A percentile compares a stretch with the other conserved stretches of the same genome.
Conservation (phyloP, 108 stramenopile genomes). For the Pseudonitzschia delicatissima region DNA sequence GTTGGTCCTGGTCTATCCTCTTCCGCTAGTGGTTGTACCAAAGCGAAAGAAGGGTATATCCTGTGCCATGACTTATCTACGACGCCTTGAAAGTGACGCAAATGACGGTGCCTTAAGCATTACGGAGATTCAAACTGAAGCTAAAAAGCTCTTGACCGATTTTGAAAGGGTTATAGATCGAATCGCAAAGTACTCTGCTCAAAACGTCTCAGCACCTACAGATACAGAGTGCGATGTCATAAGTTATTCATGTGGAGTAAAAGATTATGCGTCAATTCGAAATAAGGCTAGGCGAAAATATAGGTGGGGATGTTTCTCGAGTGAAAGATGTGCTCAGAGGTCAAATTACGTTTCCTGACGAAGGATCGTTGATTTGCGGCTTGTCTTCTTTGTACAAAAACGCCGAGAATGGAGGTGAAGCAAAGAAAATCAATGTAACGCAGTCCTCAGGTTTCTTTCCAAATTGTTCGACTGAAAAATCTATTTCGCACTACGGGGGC, state of each 20-base stretch:
- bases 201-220: slow-evolving; percentile 2
- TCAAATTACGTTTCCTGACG: slow-evolving; percentile 42
- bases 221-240: background rate
- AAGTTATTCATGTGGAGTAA: slow-evolving; percentile 26
- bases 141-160: slow-evolving; percentile 7
- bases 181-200: slow-evolving; percentile 24
- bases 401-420: background rate
- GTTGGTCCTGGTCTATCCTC: slow-evolving; percentile 19
- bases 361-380: slow-evolving; percentile 40
- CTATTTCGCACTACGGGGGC: slow-evolving; percentile 30
- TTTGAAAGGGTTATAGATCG: slow-evolving; percentile 17
- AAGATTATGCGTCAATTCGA: slow-evolving; percentile 16
- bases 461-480: slow-evolving; percentile 52
- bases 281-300: slow-evolving; percentile 47
- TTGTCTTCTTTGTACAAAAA: slow-evolving; percentile 8
- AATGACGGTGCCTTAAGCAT: background rate
- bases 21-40: too few species aligned
- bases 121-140: slow-evolving; percentile 7
- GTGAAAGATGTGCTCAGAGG: slow-evolving; percentile 48
- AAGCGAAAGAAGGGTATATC: background rate
- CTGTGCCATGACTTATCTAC: background rate
- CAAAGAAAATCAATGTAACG: background rate
- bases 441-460: too few species aligned
- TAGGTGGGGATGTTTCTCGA: slow-evolving; percentile 34
- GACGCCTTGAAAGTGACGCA: background rate